These are phyloP conservation scores for Thyridium curvatum DNA, from an alignment of 2,329 filamentous ascomycete species.

Conservation along the genomic window DNA sequence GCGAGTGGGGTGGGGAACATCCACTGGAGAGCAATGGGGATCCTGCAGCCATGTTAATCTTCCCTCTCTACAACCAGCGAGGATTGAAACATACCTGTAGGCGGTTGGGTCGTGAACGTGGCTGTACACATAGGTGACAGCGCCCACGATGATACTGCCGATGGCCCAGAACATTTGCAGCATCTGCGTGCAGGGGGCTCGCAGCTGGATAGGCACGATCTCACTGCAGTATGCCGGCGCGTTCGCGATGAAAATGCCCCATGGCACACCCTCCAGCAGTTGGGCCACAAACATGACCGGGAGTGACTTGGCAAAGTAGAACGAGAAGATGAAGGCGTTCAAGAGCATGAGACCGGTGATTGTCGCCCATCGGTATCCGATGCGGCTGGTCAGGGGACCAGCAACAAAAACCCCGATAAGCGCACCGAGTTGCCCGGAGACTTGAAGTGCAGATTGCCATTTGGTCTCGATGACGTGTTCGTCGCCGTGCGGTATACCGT, in stretches of 20 bases:
- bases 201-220: conserved; percentile 51
- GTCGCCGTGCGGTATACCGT: conserved; percentile 29
- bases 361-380: conserved; percentile 56
- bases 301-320: conserved; percentile 37
- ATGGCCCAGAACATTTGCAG: conserved; percentile 63
- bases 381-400: conserved; percentile 50
- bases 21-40: conserved; percentile 51
- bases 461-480: conserved; percentile 36
- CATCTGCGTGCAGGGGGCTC: conserved; percentile 54
- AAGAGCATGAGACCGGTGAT: conserved; percentile 47
- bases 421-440: conserved; percentile 50
- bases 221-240: conserved; percentile 57
- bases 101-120: conserved; percentile 19
- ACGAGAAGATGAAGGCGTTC: conserved; percentile 51
- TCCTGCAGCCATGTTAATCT: conserved; percentile 23
- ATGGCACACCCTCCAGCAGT: conserved; percentile 55
- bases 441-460: conserved; percentile 54
- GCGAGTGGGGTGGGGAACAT: conserved; percentile 50
- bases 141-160: conserved; percentile 54
- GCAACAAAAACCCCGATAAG: conserved; percentile 53
- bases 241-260: conserved; percentile 62
- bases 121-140: conserved; percentile 48
- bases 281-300: conserved; percentile 44
- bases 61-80: conserved; percentile 18
- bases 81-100: conserved; percentile 32